Percentiles rank a stretch among this genome's conserved stretches.
Conservation (phyloP, 192 early-diverging fungal species). For the Coemansia sp. region DNA sequence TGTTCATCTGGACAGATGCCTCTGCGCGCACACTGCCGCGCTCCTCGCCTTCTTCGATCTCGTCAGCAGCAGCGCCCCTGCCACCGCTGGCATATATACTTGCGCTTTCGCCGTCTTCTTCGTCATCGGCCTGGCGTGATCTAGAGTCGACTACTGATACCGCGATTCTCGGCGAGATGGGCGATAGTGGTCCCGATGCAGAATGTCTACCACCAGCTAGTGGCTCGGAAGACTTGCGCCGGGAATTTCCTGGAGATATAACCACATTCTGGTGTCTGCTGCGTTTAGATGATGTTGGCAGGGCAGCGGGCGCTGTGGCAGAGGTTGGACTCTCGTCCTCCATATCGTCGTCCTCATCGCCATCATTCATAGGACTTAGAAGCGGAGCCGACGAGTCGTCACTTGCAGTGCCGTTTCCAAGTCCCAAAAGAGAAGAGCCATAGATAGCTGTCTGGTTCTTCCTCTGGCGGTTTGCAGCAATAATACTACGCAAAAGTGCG, state of each 20-base stretch:
- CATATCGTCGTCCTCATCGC: constrained; percentile 9
- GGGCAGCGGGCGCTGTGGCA: neutral
- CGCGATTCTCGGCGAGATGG: neutral
- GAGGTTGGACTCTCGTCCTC: constrained; percentile 5
- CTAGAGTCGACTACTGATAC: constrained; percentile 10
- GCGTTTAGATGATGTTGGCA: constrained; percentile 1
- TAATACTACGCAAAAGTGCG: constrained; percentile 47
- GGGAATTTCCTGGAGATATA: constrained; percentile 3
- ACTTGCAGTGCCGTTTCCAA: constrained; percentile 12
- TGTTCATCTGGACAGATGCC: neutral
- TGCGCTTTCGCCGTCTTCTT: neutral
- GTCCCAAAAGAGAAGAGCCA: neutral
- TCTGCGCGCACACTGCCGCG: neutral
- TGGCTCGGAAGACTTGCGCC: neutral
- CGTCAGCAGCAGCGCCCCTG: neutral
- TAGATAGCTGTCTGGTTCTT: constrained; percentile 18
- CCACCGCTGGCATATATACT: neutral
- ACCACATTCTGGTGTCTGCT: neutral
- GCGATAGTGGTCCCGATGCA: neutral
- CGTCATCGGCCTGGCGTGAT: constrained; percentile 5
- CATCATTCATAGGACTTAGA: constrained; percentile 12
- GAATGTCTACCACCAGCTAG: neutral
- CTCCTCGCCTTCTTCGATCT: constrained; percentile 14
- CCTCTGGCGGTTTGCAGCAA: constrained; percentile 42
- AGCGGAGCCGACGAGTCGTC: constrained; percentile 12